Evolutionary conservation across 108 stramenopile genomes (phyloP), one percentile per base, ranked within the genome.

Genomic region (Hondaea fermentalgiana): DNA sequence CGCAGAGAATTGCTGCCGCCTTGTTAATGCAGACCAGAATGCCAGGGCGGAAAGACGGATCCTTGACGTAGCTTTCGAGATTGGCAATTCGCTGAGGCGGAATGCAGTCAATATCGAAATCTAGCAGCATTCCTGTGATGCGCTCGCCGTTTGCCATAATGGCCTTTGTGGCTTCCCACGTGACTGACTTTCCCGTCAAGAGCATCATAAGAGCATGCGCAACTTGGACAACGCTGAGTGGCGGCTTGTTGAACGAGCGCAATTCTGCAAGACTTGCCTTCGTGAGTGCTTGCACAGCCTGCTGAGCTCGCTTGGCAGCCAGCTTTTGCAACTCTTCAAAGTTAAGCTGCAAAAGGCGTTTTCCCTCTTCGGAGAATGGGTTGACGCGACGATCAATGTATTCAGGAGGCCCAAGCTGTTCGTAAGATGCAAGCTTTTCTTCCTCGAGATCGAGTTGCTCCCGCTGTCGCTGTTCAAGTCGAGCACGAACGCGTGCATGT

Each of bases 151-250:
- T 55, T 12, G 29, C 51, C 42, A 90, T 58, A 2, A 90, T 29
- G 29, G 44, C 21, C 28, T 72, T 58, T 2, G 71, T 51, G 5
- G 87, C 90, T 72, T 90, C 71, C 53, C 87, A 90, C 21, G 83
- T 21, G 19, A 69, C 72, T 6, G 25, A 5, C 25, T 90, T 90
- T 12, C 90, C 90, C 49, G 90, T 90, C 16, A 88, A 17, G 16
- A 90, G 47, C n/a, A 90, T 23, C 90, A 90, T 90, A 35, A 90
- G 87, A 17, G 90, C 90, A n/a, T 90, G 87, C 5, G 87, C 60
- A 5, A 90, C 90, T 43, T 88, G 87, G n/a, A 58, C 64, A 21
- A 90, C 90, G 21, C 51, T 69, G 16, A 72, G 87, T 17, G 90
- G 90, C 25, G 90, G 90, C 12, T 69, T 90, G 59, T 53, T 58